A percentile compares a stretch with the other conserved stretches of the same genome.
These are phyloP conservation scores for Oxytropis ochrocephala DNA, from an alignment of 306 rosid species.

Conservation along the genomic window DNA sequence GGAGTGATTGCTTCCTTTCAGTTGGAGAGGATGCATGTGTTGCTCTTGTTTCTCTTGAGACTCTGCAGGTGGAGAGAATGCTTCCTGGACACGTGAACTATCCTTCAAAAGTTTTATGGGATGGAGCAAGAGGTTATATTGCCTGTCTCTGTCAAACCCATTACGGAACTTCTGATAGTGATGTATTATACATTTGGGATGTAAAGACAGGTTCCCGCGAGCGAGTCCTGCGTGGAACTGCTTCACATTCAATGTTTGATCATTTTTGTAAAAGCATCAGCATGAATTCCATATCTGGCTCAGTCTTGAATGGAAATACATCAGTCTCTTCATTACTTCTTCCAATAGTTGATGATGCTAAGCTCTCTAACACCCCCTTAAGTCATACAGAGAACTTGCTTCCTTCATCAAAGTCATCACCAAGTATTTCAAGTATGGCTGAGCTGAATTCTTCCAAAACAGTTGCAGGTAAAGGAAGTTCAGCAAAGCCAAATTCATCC, in stretches of 20 bases:
- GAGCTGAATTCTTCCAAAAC: slow-evolving; percentile 41
- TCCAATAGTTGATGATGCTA: slow-evolving; percentile 69
- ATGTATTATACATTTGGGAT: slow-evolving; percentile 83
- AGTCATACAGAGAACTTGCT: slow-evolving; percentile 35
- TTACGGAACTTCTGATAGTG: slow-evolving; percentile 65
- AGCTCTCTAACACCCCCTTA: slow-evolving; percentile 40
- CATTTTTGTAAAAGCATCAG: slow-evolving; percentile 78
- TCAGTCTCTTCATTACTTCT: slow-evolving; percentile 79
- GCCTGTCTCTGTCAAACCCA: slow-evolving; percentile 69
- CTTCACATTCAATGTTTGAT: slow-evolving; percentile 90
- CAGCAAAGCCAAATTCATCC: slow-evolving; percentile 28
- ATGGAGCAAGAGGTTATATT: slow-evolving; percentile 80
- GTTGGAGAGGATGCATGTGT: slow-evolving; percentile 96
- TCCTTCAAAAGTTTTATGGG: slow-evolving; percentile 95
- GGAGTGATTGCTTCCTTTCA: slow-evolving; percentile 89
- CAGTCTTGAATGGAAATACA: slow-evolving; percentile 73
- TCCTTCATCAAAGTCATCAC: slow-evolving; percentile 42
- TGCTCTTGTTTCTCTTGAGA: slow-evolving; percentile 80
- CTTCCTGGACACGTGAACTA: slow-evolving; percentile 83
- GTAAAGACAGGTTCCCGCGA: slow-evolving; percentile 87
- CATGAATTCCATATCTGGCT: slow-evolving; percentile 60
- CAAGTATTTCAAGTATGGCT: slow-evolving; percentile 33
- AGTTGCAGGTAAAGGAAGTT: slow-evolving; percentile 35
- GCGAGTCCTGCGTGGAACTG: slow-evolving; percentile 77
- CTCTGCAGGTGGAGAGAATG: slow-evolving; percentile 85